Percentiles rank a stretch among this genome's conserved stretches.
Conservation (phyloP, 805 yeast species). For the Crinitomyces ghanaensis region DNA sequence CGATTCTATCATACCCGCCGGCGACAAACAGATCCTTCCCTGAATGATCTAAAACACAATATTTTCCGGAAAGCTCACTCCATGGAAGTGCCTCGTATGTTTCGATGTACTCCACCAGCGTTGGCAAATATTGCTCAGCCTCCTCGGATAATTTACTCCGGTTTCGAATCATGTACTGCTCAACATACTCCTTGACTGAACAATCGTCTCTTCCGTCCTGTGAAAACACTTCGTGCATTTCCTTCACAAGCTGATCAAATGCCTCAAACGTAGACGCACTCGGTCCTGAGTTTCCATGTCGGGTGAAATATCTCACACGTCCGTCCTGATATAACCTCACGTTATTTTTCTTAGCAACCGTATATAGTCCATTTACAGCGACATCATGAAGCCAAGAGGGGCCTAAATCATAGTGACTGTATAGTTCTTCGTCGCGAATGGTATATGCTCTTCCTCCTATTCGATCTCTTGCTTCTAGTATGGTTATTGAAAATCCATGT, state of each 20-base stretch:
- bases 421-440: conserved; percentile 29
- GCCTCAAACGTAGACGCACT: background rate
- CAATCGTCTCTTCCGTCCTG: too few species aligned
- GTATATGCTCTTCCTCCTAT: conserved; percentile 50
- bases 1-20: conserved; percentile 45
- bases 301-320: conserved; percentile 20
- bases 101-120: too few species aligned
- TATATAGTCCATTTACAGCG: conserved; percentile 50
- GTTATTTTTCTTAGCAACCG: conserved; percentile 30
- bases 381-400: conserved; percentile 91
- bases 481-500: conserved; percentile 36
- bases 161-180: too few species aligned
- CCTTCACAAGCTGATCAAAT: too few species aligned
- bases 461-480: conserved; percentile 57
- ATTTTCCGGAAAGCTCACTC: conserved; percentile 55
- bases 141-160: too few species aligned
- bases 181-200: too few species aligned
- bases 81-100: conserved; percentile 58
- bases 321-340: conserved; percentile 35
- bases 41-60: conserved; percentile 49
- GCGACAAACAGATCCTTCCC: conserved; percentile 66
- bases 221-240: too few species aligned
- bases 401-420: conserved; percentile 51
- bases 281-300: conserved; percentile 3
- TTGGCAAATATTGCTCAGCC: too few species aligned